Conservation (phyloP, 2,329 filamentous ascomycete genomes). For the Dactylellina drechsleri region DNA sequence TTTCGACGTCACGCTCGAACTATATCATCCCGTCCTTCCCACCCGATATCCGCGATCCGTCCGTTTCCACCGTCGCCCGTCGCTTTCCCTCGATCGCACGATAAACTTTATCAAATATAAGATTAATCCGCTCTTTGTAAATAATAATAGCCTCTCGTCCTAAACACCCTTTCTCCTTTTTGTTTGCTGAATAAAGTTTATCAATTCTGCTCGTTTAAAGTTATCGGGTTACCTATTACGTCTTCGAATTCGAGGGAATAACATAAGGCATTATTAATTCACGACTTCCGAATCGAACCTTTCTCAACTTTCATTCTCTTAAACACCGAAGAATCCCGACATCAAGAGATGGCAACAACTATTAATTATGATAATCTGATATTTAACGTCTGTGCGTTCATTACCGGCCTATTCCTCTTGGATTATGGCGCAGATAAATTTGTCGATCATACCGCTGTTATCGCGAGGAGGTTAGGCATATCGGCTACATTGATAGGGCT, state of each 20-base stretch:
- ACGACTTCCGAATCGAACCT: not conserved
- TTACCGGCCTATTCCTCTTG: conserved; percentile 65
- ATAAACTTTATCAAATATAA: not conserved
- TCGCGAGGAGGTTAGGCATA: conserved; percentile 64
- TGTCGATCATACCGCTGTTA: conserved; percentile 66
- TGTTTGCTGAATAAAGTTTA: not conserved
- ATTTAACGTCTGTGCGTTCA: conserved; percentile 64
- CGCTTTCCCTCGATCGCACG: not conserved
- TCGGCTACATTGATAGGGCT: conserved; percentile 66
- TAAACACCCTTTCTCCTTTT: conserved; percentile 9
- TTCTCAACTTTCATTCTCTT: not conserved
- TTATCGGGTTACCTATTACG: not conserved
- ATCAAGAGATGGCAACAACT: conserved; percentile 60
- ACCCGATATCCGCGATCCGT: conserved; percentile 24
- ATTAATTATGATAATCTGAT: conserved; percentile 61
- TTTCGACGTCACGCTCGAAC: not conserved
- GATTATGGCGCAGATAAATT: conserved; percentile 68
- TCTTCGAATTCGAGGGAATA: not conserved
- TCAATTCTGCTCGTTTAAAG: conserved; percentile 23
- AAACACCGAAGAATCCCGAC: not conserved
- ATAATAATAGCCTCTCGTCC: not conserved
- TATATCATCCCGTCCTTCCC: conserved; percentile 16
- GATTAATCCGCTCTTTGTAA: conserved; percentile 6
- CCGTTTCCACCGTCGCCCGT: conserved; percentile 22
- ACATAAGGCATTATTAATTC: not conserved